A percentile compares a stretch with the other conserved stretches of the same genome.
Conservation (phyloP, 2,329 filamentous ascomycete genomes). For the Plenodomus biglobosus region DNA sequence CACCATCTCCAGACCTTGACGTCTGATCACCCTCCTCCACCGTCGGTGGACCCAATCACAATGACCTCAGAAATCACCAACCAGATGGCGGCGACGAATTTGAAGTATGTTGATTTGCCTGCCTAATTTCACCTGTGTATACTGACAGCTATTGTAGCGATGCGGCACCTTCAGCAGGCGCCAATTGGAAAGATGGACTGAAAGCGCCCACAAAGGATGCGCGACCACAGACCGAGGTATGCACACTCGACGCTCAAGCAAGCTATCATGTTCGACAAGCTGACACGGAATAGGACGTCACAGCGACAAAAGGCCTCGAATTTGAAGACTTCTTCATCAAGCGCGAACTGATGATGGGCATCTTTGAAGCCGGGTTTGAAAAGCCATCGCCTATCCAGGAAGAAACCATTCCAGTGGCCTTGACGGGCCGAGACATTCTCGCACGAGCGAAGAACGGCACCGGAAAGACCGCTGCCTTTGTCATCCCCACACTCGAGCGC, state of each 20-base stretch:
- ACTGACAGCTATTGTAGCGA: constrained; percentile 45
- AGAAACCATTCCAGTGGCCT: constrained; percentile 94
- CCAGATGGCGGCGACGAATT: constrained; percentile 58
- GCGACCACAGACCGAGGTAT: constrained; percentile 78
- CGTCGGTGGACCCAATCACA: constrained; percentile 33
- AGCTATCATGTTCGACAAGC: not conserved
- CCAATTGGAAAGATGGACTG: constrained; percentile 74
- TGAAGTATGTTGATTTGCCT: constrained; percentile 43
- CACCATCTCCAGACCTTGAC: constrained; percentile 15
- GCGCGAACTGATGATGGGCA: constrained; percentile 95
- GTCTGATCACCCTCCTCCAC: constrained; percentile 18
- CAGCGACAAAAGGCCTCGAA: constrained; percentile 93
- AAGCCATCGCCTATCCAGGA: constrained; percentile 99
- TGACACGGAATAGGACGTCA: constrained; percentile 75
- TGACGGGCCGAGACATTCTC: constrained; percentile 92
- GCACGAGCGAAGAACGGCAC: constrained; percentile 98
- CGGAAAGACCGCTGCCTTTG: constrained; percentile 96
- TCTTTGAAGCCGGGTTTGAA: constrained; percentile 98
- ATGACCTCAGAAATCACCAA: constrained; percentile 57
- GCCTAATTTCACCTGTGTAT: constrained; percentile 12
- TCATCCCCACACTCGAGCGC: constrained; percentile 91
- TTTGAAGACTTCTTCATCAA: constrained; percentile 98
- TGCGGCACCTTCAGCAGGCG: constrained; percentile 49
- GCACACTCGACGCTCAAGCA: constrained; percentile 8
- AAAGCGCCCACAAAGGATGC: constrained; percentile 73